Conservation (phyloP, 768 basidiomycete genomes). For the Boletus fagicola region DNA sequence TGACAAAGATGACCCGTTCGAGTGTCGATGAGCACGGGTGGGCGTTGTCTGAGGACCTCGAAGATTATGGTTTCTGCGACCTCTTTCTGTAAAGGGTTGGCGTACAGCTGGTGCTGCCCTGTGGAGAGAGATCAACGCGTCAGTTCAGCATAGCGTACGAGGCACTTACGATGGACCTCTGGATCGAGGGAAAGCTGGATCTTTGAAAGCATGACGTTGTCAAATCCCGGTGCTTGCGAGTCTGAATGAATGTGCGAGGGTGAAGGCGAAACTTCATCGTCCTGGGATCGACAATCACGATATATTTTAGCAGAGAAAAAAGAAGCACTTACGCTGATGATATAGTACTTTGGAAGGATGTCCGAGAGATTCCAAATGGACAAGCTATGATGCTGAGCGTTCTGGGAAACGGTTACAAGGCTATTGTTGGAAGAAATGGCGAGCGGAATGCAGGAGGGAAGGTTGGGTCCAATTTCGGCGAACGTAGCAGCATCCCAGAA, state of each 20-base stretch:
- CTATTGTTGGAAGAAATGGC: conserved; percentile 3
- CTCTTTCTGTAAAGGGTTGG: not conserved
- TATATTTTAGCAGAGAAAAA: not conserved
- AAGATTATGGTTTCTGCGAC: conserved; percentile 1
- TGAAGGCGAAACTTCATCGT: not conserved
- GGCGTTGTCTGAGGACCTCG: not conserved
- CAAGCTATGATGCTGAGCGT: not conserved
- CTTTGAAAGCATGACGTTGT: not conserved
- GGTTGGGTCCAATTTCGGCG: conserved; percentile 1
- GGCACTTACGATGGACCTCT: conserved; percentile 2
- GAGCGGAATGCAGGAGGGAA: not conserved
- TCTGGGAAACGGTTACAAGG: not conserved
- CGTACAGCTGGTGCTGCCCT: conserved; percentile 1
- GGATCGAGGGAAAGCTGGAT: not conserved
- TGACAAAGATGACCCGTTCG: conserved; percentile 5
- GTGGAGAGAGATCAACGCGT: not conserved
- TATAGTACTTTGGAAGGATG: conserved; percentile 2
- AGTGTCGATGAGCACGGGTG: conserved; percentile 6
- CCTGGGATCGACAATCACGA: not conserved
- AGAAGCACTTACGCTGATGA: not conserved
- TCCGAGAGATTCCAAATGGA: not conserved
- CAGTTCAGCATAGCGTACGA: not conserved
- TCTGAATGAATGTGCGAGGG: not conserved
- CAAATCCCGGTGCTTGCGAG: not conserved
- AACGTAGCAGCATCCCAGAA: conserved; percentile 9